Base-by-base conservation (phyloP, 2,329 filamentous ascomycete species). In the Phialocephala subalpina region DNA sequence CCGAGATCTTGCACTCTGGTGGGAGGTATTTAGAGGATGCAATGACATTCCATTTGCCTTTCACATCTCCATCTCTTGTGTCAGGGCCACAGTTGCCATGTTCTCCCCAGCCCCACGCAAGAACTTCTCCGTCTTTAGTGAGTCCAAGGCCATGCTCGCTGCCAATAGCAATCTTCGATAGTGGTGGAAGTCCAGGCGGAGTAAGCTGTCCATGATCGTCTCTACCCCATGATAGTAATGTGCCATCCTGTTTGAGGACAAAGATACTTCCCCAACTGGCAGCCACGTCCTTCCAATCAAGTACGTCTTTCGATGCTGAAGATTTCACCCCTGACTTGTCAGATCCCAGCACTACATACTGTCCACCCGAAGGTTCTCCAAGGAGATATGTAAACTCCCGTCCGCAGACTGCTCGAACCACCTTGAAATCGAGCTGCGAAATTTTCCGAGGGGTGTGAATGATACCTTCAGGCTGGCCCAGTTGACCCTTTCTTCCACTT, bases 101-200 rank as follows among this genome's bases (percentile, higher is more conserved):
- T 79, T 98, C 95, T 1, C 94, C 94, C 96, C 96, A 99, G 22
- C 96, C 96, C 93, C 95, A 98, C 1, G 92, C 87, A 58, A 97
- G 80, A 1, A 97, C 87, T 59, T 90, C 86, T 1, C 87, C 87
- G 22, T 85, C 82, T 11, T 80, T 80, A 0, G 91, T 88, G 29
- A 95, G 78, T 9, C 89, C 92, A 68, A 98, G 79, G n/a, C 87
- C 88, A 78, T 99, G 96, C 78, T 98, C 96, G 75, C 95, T 97
- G 0, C 96, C 96, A 55, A 92, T 87, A 2, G 92, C 91, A n/a
- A 98, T 85, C 27, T 82, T 81, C 11, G 80, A 79, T 3, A 94
- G 74, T 1, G 76, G 74, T 0, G 90, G 89, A 1, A 97, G 76
- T 27, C 82, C 80, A 1, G 79, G 75, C 0, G 92, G 91, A 25